These are phyloP conservation scores for Microdochium paspali DNA, from an alignment of 2,329 filamentous ascomycete species.

Conservation along the genomic window DNA sequence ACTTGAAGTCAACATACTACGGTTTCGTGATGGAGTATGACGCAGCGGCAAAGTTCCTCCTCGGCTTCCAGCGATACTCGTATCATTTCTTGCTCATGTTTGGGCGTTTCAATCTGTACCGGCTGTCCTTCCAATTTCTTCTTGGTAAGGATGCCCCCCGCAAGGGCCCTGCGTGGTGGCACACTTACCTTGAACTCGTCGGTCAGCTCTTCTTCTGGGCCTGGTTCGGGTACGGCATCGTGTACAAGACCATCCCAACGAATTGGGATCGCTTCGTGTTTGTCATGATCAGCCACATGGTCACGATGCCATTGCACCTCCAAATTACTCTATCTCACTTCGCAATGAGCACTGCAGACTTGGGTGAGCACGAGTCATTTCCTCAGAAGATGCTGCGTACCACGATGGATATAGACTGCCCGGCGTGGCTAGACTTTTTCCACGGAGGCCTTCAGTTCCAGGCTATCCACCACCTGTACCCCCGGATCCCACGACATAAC, in stretches of 20 bases:
- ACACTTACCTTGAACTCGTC: conserved; percentile 67
- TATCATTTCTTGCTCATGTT: conserved; percentile 78
- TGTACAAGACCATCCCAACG: conserved; percentile 65
- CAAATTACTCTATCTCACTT: conserved; percentile 92
- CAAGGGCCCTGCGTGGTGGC: conserved; percentile 74
- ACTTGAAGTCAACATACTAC: conserved; percentile 73
- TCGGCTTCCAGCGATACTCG: conserved; percentile 69
- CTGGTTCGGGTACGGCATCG: conserved; percentile 75
- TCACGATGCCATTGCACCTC: conserved; percentile 73
- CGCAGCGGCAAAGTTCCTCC: conserved; percentile 55
- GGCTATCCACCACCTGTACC: conserved; percentile 78
- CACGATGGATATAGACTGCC: conserved; percentile 89
- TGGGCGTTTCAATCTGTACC: conserved; percentile 81
- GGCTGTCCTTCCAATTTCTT: conserved; percentile 71
- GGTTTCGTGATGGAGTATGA: conserved; percentile 74
- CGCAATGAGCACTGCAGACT: conserved; percentile 82
- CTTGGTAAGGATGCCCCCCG: conserved; percentile 60
- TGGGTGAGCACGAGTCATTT: conserved; percentile 78
- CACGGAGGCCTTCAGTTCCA: conserved; percentile 88
- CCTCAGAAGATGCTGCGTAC: conserved; percentile 85
- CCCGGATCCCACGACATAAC: conserved; percentile 77
- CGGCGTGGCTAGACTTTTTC: conserved; percentile 79
- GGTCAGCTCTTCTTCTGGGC: conserved; percentile 77
- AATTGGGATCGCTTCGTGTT: conserved; percentile 63
- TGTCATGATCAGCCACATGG: conserved; percentile 70